Base-by-base conservation (phyloP, 2,329 filamentous ascomycete genomes). In the Fusarium caatingaense region DNA sequence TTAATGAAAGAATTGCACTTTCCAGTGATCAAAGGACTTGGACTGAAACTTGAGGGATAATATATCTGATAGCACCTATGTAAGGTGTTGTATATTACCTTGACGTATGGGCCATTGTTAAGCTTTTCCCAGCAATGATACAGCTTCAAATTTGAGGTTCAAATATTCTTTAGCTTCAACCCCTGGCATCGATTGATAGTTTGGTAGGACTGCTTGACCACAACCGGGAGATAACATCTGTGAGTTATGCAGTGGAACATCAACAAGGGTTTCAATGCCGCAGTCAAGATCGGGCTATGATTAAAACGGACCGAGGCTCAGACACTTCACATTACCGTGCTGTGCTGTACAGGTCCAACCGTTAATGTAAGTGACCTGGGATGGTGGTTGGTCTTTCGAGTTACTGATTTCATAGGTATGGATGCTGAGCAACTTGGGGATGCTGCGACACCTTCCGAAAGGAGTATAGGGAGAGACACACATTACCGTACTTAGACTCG, bases 221-320 rank as follows among this genome's bases (percentile, higher is more conserved):
- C 56, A 66, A 25, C 49, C 30, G 47, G 64, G 53, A 48, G 50
- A 56, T 56, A 67, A 56, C 41, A 66, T 62, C 41, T 62, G 37
- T 18, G 18, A 32, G 56, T 61, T 55, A 45, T 67, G 64, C 49
- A 40, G 56, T 51, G 40, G 18, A 61, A 66, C 64, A 55, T 49
- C 8, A 40, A 49, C 18, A 50, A 57, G 27, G 12, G 63, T 68
- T 68, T 64, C 49, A 64, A 55, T 28, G 27, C 25, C 71, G 59
- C 50, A 60, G 50, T 49, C 16, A 61, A 30, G 59, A 61, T 70
- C 63, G 68, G 64, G 46, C 60, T 53, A 69, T 46, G 44, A 49
- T 53, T 49, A 55, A 65, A 68, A 69, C 64, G 68, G 68, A 47
- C 68, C 68, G 68, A 72, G 64, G 64, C 21, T 66, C 46, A 64